phyloP scores from a whole-genome alignment of 139 green algal genomes.

The Chlamydomonas applanata region DNA sequence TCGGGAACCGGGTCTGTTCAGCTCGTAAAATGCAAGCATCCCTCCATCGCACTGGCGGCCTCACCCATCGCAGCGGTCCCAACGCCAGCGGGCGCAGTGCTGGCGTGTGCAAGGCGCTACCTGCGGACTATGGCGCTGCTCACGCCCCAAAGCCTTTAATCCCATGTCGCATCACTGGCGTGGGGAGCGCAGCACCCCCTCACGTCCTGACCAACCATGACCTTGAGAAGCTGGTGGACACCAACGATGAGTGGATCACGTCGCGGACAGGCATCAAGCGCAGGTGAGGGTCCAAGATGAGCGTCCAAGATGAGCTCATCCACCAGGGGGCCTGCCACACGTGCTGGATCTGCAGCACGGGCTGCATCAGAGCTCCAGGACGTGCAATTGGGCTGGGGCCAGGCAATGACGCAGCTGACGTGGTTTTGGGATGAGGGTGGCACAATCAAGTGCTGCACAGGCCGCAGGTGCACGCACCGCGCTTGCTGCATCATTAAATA shows the following conservation, averaged over 20 bases:
- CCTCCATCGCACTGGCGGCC: too few species aligned
- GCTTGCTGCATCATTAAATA: not conserved
- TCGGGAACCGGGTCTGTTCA: too few species aligned
- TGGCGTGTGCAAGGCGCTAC: too few species aligned
- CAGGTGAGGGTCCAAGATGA: not conserved
- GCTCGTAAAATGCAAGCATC: too few species aligned
- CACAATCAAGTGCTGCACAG: not conserved
- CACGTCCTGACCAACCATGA: conserved; percentile 88
- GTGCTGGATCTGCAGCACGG: too few species aligned
- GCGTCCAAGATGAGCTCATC: not conserved
- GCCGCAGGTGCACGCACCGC: not conserved
- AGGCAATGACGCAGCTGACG: not conserved
- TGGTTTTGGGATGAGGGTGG: not conserved
- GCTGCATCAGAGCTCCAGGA: too few species aligned
- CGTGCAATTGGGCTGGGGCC: not conserved
- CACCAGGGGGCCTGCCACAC: too few species aligned
- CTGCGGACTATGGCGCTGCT: too few species aligned
- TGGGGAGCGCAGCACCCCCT: conserved; percentile 78
- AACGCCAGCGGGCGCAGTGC: too few species aligned
- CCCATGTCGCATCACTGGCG: conserved; percentile 41
- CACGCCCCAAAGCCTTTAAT: too few species aligned
- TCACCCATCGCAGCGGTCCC: too few species aligned
- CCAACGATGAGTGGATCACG: conserved; percentile 97
- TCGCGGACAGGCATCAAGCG: conserved; percentile 85
- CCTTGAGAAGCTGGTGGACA: conserved; percentile 90